Evolutionary conservation across 2,329 filamentous ascomycete genomes (phyloP).

Genomic region (Cercospora zeina): DNA sequence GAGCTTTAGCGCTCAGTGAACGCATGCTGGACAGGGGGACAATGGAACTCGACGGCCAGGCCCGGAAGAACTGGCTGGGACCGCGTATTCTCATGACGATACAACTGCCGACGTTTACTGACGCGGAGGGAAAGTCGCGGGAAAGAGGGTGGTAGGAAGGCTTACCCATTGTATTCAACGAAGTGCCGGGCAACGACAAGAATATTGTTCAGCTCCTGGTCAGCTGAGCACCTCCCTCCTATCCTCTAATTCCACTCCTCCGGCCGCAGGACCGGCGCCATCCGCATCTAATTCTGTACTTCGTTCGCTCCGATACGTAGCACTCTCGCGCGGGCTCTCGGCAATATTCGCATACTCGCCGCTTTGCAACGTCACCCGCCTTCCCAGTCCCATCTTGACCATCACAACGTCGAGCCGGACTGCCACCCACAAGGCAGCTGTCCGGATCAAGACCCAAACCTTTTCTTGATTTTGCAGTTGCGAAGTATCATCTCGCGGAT

Average conservation of each 20-base stretch:
- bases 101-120: too few species aligned
- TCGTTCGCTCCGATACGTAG: constrained; percentile 4
- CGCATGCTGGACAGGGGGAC: too few species aligned
- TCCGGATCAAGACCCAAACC: constrained; percentile 56
- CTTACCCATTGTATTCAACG: not conserved
- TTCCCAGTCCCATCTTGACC: constrained; percentile 16
- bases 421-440: constrained; percentile 35
- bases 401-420: constrained; percentile 26
- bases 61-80: too few species aligned
- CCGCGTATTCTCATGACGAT: too few species aligned
- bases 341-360: constrained; percentile 19
- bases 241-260: constrained; percentile 44
- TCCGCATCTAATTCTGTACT: constrained; percentile 19
- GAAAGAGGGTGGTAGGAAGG: not conserved
- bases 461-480: constrained; percentile 62
- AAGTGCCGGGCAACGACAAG: not conserved
- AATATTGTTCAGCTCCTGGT: not conserved
- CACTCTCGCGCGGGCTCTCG: constrained; percentile 13
- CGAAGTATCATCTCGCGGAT: constrained; percentile 60
- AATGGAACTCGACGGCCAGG: too few species aligned
- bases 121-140: not conserved
- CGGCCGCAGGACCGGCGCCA: constrained; percentile 26
- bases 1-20: too few species aligned
- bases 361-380: constrained; percentile 30
- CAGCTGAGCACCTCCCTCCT: constrained; percentile 29